Percentiles rank a stretch among this genome's conserved stretches.
Conservation (phyloP, 108 stramenopile genomes). For the Parietichytrium sp. region DNA sequence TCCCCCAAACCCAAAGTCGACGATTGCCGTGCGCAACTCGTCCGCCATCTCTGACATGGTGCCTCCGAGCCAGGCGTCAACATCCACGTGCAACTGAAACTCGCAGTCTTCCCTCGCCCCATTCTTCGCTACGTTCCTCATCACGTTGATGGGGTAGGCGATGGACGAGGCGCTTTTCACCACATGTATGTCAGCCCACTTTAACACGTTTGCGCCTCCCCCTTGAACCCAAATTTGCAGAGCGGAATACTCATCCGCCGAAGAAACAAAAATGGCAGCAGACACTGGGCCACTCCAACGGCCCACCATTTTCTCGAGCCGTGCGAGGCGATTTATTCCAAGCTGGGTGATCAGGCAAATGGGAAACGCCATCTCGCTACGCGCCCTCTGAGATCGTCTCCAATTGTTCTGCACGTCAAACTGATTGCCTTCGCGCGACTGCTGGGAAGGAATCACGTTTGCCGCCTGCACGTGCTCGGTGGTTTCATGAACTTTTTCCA, state of each 20-base stretch:
- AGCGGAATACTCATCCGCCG: too few species aligned
- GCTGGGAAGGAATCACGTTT: too few species aligned
- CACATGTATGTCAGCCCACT: background rate
- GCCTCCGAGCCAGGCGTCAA: background rate
- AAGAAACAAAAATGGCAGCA: background rate
- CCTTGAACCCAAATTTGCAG: too few species aligned
- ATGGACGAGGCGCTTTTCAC: background rate
- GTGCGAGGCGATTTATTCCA: background rate
- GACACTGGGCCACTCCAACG: background rate
- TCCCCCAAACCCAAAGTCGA: background rate
- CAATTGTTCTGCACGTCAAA: too few species aligned
- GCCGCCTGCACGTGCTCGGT: too few species aligned
- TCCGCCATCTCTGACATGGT: background rate
- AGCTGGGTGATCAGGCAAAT: slow-evolving; percentile 5
- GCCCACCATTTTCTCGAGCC: background rate
- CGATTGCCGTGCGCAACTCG: background rate
- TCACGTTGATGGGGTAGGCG: background rate
- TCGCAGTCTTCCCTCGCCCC: background rate
- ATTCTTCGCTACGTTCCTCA: background rate
- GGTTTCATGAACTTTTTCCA: too few species aligned
- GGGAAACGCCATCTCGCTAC: too few species aligned
- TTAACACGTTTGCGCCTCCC: background rate
- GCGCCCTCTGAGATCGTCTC: too few species aligned
- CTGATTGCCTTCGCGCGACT: too few species aligned
- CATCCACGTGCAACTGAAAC: background rate